Evolutionary conservation across 108 stramenopile species (phyloP), one percentile per base, ranked within the genome.

Genomic region (Cyclotella baltica): DNA sequence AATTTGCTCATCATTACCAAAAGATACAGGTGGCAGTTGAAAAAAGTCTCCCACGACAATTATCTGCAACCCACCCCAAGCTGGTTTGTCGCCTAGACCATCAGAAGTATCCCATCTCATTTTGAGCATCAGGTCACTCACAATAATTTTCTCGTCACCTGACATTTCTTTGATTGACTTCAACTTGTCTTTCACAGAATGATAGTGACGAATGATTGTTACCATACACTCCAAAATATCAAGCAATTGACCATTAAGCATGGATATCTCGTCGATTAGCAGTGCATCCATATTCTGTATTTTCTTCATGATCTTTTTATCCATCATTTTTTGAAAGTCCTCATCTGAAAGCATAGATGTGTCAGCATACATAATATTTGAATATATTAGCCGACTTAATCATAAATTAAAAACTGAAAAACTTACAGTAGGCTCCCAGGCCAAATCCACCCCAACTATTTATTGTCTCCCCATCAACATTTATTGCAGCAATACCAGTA

Each of bases 61-160:
- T 34, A 95, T 43, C 78, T 93, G 88, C 37, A 95, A 16, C 33
- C 94, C 94, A 28, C 92, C 94, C 53, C 88, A 95, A n/a, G 94
- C 80, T 19, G 78, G 67, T 22, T 80, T 47, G 30, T 62, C 51
- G 1, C 83, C 73, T 11, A 84, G 51, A 4, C 83, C 83, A 40
- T 36, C 20, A 4, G 51, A n/a, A 1, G 37, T 20, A 64, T 80
- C 68, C 83, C 78, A 80, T 30, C 78, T 65, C 76, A 78, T 47
- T 3, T 70, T 28, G 4, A 80, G 37, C 78, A 84, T 73, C 20
- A 38, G 23, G 33, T 37, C 51, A 53, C 68, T 70, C 38, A 84
- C 47, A 0, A 64, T 46, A 3, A 40, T 20, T 4, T 52, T 52
- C 4, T 23, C 2, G 51, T 30, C 11, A 34, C 25, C 23, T 5